Conservation (phyloP, 2,329 filamentous ascomycete species). For the Paramyrothecium roridum region DNA sequence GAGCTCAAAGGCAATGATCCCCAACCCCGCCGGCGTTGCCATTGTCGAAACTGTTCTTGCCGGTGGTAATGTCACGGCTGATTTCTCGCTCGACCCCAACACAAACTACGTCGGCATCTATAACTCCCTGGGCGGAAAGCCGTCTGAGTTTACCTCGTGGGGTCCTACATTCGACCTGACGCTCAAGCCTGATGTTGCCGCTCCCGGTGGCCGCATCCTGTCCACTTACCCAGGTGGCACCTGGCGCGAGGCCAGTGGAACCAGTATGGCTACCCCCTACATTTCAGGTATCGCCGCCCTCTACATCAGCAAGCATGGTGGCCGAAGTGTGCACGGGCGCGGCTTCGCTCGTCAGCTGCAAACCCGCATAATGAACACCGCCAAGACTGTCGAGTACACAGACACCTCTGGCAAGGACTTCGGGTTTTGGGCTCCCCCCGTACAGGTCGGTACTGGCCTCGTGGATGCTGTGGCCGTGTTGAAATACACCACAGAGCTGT, state of each 20-base stretch:
- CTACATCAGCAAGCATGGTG: conserved; percentile 27
- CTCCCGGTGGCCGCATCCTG: conserved; percentile 36
- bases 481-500: conserved; percentile 30
- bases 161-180: conserved; percentile 39
- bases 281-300: conserved; percentile 38
- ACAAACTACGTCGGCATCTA: conserved; percentile 16
- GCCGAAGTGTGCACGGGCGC: conserved; percentile 24
- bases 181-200: conserved; percentile 39
- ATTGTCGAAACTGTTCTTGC: conserved; percentile 21
- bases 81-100: conserved; percentile 19
- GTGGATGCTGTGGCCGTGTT: conserved; percentile 39
- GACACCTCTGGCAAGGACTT: conserved; percentile 12
- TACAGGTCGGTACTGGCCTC: conserved; percentile 36
- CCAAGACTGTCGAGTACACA: conserved; percentile 18
- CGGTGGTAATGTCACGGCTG: conserved; percentile 22
- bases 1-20: conserved; percentile 13
- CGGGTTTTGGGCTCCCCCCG: conserved; percentile 25
- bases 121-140: conserved; percentile 26
- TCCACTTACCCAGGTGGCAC: conserved; percentile 33
- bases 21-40: conserved; percentile 12
- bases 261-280: conserved; percentile 46
- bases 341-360: conserved; percentile 21
- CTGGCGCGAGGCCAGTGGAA: conserved; percentile 38
- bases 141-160: conserved; percentile 38
- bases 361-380: conserved; percentile 29